phyloP scores from a whole-genome alignment of 495 filamentous ascomycete species.

The Penicillium malachiteum region DNA sequence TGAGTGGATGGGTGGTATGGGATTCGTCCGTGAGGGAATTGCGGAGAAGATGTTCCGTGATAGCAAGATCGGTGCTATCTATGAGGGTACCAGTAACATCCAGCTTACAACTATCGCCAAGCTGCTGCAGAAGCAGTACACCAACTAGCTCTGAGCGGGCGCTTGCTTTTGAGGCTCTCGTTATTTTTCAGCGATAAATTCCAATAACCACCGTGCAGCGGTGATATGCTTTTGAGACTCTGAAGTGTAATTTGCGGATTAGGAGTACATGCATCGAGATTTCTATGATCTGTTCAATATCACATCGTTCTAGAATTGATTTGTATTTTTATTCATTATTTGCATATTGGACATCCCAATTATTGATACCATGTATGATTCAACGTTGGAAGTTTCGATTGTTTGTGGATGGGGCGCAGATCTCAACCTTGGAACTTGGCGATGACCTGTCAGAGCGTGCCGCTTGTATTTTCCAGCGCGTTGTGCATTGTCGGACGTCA shows the following conservation, averaged over 20 bases:
- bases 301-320: too few relatives aligned
- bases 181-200: neutral
- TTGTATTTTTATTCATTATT: too few relatives aligned
- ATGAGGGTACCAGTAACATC: conserved; percentile 88
- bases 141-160: conserved; percentile 26
- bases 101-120: conserved; percentile 94
- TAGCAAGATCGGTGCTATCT: conserved; percentile 98
- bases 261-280: too few relatives aligned
- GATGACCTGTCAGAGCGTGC: neutral
- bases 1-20: conserved; percentile 99
- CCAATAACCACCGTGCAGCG: neutral
- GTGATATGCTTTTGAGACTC: neutral
- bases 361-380: too few relatives aligned
- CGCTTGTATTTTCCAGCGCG: neutral
- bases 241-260: too few relatives aligned
- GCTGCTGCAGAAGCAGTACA: conserved; percentile 88
- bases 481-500: neutral
- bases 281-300: too few relatives aligned
- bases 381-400: too few relatives aligned
- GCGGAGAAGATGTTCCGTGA: conserved; percentile 98
- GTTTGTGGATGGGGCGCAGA: neutral
- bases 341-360: too few relatives aligned
- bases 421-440: neutral
- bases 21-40: conserved; percentile 91
- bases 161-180: neutral